Evolutionary conservation across 768 basidiomycete genomes (phyloP).

Genomic region (Boletus vermiculosoides): DNA sequence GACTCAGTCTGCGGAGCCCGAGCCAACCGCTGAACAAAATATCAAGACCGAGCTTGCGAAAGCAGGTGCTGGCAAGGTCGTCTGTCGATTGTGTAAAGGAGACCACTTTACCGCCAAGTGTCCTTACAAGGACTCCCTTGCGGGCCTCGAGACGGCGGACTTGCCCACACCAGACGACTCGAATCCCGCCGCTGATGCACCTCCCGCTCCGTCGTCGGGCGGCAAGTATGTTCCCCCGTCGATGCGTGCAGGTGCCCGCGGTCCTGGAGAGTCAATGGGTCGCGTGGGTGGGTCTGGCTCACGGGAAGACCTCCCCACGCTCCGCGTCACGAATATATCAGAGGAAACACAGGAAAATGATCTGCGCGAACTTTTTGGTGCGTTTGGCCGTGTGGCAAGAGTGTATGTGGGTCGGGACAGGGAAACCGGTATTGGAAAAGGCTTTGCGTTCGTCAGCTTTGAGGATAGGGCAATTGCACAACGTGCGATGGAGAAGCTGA

Average conservation of each 20-base stretch:
- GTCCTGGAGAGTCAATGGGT: conserved; percentile 73
- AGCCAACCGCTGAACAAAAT: conserved; percentile 61
- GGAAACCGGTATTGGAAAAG: conserved; percentile 93
- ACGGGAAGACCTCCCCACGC: conserved; percentile 91
- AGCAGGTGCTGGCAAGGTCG: conserved; percentile 83
- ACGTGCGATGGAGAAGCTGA: conserved; percentile 85
- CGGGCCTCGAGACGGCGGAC: conserved; percentile 62
- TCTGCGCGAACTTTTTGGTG: conserved; percentile 84
- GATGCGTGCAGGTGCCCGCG: conserved; percentile 71
- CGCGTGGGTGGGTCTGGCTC: conserved; percentile 43
- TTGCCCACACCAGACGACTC: conserved; percentile 37
- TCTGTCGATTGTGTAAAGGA: conserved; percentile 93
- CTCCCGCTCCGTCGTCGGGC: conserved; percentile 39
- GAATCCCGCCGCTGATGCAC: conserved; percentile 36
- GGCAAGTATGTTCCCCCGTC: conserved; percentile 96
- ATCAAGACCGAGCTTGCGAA: conserved; percentile 66
- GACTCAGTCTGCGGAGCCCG: conserved; percentile 58
- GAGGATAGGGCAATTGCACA: conserved; percentile 80
- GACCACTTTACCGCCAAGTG: conserved; percentile 98
- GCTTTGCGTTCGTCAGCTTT: conserved; percentile 97
- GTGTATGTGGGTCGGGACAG: conserved; percentile 95
- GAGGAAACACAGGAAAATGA: conserved; percentile 95
- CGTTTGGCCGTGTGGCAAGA: conserved; percentile 81
- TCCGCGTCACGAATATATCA: conserved; percentile 95
- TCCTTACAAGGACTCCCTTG: conserved; percentile 94